These are phyloP conservation scores for Rhodamnia rubescens DNA, from an alignment of 345 rosid genomes.

Conservation along the genomic window DNA sequence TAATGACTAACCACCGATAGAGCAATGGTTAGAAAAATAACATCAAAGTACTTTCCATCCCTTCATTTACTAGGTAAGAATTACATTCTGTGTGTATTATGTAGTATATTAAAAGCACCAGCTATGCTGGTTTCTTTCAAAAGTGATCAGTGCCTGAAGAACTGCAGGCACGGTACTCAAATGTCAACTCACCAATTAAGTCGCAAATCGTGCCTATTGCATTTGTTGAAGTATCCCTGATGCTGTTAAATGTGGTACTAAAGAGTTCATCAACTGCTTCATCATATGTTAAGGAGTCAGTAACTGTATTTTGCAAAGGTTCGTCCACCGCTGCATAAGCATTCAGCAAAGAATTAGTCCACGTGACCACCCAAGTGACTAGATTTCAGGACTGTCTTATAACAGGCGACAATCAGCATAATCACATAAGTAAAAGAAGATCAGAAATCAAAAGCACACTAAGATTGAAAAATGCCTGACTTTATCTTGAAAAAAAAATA, in stretches of 20 bases:
- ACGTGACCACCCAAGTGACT: neutral
- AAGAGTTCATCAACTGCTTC: slow-evolving; percentile 82
- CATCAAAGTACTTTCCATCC: neutral
- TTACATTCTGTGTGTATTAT: neutral
- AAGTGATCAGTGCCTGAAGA: neutral
- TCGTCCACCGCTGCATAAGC: slow-evolving; percentile 25
- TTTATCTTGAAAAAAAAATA: neutral
- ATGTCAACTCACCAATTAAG: slow-evolving; percentile 56
- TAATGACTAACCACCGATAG: neutral
- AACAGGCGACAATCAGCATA: neutral
- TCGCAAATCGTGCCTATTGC: slow-evolving; percentile 50
- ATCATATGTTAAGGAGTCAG: slow-evolving; percentile 31
- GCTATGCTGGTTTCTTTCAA: neutral
- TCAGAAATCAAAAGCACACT: neutral
- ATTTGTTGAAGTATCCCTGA: slow-evolving; percentile 47
- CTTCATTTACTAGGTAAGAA: neutral
- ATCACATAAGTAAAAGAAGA: neutral
- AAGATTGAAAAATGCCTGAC: neutral
- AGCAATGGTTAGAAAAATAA: neutral
- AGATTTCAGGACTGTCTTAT: neutral
- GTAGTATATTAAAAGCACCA: neutral
- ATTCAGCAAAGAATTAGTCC: neutral
- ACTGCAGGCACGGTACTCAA: neutral
- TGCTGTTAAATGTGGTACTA: slow-evolving; percentile 61
- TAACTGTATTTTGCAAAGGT: slow-evolving; percentile 25